Evolutionary conservation across 2,329 filamentous ascomycete genomes (phyloP).

Genomic region (Xylaria hypoxylon): DNA sequence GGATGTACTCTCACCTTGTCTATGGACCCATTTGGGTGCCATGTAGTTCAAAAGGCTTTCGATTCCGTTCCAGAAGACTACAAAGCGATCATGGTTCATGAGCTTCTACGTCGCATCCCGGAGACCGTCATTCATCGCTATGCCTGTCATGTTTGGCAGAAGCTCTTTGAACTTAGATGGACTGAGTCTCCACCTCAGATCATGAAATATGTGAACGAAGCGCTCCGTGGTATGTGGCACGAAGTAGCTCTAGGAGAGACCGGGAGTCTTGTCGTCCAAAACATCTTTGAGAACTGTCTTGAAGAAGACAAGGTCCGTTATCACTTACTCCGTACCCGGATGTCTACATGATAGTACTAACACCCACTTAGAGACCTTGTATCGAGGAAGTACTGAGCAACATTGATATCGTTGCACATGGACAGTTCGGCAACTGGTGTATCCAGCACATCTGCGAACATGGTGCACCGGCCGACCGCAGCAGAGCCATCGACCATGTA

Average conservation of each 20-base stretch:
- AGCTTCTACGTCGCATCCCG: constrained; percentile 91
- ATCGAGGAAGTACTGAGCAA: constrained; percentile 96
- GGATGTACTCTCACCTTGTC: constrained; percentile 94
- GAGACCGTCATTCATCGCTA: constrained; percentile 99
- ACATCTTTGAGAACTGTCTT: constrained; percentile 99
- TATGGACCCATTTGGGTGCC: constrained; percentile 98
- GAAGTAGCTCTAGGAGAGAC: constrained; percentile 98
- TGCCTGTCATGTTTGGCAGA: constrained; percentile 99
- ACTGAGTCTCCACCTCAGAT: constrained; percentile 94
- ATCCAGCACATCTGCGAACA: constrained; percentile 99
- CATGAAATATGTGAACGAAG: constrained; percentile 98
- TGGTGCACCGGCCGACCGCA: constrained; percentile 88
- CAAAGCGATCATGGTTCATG: constrained; percentile 99
- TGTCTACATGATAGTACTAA: constrained; percentile 28
- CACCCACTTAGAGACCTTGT: constrained; percentile 79
- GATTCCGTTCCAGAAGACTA: constrained; percentile 97
- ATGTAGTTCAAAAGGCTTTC: constrained; percentile 98
- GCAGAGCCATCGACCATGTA: constrained; percentile 93
- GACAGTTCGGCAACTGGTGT: constrained; percentile 99
- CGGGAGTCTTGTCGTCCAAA: constrained; percentile 96
- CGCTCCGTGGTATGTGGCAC: constrained; percentile 96
- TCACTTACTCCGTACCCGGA: constrained; percentile 1
- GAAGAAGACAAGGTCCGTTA: constrained; percentile 92
- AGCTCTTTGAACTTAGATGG: constrained; percentile 98
- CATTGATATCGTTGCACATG: constrained; percentile 95